Conservation (phyloP, 2,329 filamentous ascomycete genomes). For the Ophiostoma angusticollis region DNA sequence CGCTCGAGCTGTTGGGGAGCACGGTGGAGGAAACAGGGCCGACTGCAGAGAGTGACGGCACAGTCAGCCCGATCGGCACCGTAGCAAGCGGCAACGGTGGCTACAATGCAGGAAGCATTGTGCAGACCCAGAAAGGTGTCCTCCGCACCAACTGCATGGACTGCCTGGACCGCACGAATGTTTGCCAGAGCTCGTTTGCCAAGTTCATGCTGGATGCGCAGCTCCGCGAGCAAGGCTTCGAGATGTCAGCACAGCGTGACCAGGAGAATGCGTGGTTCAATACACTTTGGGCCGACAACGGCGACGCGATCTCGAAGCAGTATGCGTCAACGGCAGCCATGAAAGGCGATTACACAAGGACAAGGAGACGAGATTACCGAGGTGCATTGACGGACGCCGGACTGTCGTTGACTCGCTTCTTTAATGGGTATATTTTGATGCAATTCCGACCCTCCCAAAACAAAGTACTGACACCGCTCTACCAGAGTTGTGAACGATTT, state of each 20-base stretch:
- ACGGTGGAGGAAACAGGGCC: constrained; percentile 38
- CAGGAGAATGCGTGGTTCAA: constrained; percentile 89
- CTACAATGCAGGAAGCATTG: constrained; percentile 19
- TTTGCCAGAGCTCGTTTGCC: constrained; percentile 84
- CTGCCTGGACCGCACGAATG: constrained; percentile 89
- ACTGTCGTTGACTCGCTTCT: constrained; percentile 67
- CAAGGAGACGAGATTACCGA: constrained; percentile 76
- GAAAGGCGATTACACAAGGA: constrained; percentile 93
- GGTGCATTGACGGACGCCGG: constrained; percentile 87
- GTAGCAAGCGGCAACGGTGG: neutral
- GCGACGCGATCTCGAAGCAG: constrained; percentile 87
- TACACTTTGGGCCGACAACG: constrained; percentile 92
- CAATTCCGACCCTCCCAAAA: neutral
- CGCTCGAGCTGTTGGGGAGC: constrained; percentile 59
- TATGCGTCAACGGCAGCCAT: constrained; percentile 92
- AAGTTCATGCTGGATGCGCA: constrained; percentile 72
- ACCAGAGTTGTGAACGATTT: constrained; percentile 91
- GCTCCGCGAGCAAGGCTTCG: constrained; percentile 61
- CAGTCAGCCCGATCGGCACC: neutral
- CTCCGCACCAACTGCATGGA: constrained; percentile 99
- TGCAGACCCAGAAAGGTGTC: constrained; percentile 53
- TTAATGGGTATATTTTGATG: constrained; percentile 43
- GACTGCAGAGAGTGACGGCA: neutral
- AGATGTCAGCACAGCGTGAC: constrained; percentile 62
- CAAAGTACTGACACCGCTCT: constrained; percentile 20